Conservation (phyloP, 495 filamentous ascomycete genomes). For the Podospora bellae-mahoneyi region DNA sequence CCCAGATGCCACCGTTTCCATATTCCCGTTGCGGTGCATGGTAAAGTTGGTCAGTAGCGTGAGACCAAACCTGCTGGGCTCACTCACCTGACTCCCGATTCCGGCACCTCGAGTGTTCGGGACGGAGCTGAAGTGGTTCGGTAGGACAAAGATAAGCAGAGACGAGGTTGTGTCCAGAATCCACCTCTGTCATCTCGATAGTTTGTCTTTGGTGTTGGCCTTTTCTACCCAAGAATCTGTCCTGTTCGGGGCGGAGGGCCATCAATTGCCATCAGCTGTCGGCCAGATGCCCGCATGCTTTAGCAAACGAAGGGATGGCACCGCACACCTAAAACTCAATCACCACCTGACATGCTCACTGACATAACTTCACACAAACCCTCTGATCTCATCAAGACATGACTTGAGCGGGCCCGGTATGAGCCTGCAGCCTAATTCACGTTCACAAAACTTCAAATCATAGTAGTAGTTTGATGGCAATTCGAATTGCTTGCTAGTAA, state of each 20-base stretch:
- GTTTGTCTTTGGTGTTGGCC: not conserved
- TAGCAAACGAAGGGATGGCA: not conserved
- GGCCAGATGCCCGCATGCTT: not conserved
- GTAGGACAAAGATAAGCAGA: not conserved
- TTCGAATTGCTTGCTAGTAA: constrained; percentile 4
- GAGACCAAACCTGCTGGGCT: not conserved
- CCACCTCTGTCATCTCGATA: not conserved
- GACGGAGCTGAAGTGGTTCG: not conserved
- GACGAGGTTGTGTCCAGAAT: not conserved
- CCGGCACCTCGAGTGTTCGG: not conserved
- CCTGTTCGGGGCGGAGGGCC: not conserved
- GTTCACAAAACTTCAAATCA: not conserved
- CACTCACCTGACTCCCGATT: not conserved
- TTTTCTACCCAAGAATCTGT: not conserved
- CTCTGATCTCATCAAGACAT: not conserved
- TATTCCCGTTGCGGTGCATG: not conserved
- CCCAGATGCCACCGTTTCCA: not conserved
- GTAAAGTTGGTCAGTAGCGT: not conserved
- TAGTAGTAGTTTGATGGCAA: not conserved
- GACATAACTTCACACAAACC: not conserved
- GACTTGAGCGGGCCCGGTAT: not conserved
- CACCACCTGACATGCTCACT: not conserved
- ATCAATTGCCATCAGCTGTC: not conserved
- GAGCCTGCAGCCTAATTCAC: not conserved
- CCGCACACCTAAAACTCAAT: not conserved